Base-by-base conservation (phyloP, 1,139 yeast species). In the Zygosaccharomyces pseudobailii region DNA sequence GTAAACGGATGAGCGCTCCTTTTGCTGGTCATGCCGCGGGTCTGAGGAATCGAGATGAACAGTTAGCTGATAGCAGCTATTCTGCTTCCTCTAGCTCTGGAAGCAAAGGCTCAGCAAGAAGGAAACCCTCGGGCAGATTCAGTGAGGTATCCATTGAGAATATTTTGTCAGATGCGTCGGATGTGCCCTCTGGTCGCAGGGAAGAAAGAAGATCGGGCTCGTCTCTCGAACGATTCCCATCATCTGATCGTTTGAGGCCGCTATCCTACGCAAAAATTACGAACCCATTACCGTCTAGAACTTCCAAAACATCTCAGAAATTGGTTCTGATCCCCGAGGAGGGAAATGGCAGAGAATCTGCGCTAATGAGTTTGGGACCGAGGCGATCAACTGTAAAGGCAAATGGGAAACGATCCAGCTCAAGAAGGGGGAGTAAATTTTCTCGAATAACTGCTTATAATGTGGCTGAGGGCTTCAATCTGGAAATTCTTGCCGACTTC, bases 371-470 rank as follows among this genome's bases (percentile, higher is more conserved):
- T n/a, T 62, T 61, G 7, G 45, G 47, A 19, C 48, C 48, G 13
- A 51, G 49, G 38, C 37, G 52, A 34, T 47, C 53, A 6, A 21
- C 43, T 5, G 28, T 42, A 22, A 49, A 45, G 41, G 22, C 49
- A 37, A 21, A 43, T 1, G 95, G 86, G 58, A 68, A 79, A 45
- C 72, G 82, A 76, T 78, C 86, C 6, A 82, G 82, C 55, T 89
- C 82, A 43, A 74, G 76, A 34, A 69, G 90, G 51, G 86, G 82
- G 3, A 80, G 77, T 34, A 86, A 81, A 54, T 78, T 84, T 55
- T 82, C 95, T 30, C 69, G 97, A 50, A 88, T 89, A 55, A 89
- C 97, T 0, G 97, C 97, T 0, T 90, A 90, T 65, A 79, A 88
- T 56, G 82, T 89, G 6, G 82, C 96, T 23, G 96, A 88, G 49